Evolutionary conservation across 2,329 filamentous ascomycete genomes (phyloP).

Genomic region (Pestalotiopsis sp.): DNA sequence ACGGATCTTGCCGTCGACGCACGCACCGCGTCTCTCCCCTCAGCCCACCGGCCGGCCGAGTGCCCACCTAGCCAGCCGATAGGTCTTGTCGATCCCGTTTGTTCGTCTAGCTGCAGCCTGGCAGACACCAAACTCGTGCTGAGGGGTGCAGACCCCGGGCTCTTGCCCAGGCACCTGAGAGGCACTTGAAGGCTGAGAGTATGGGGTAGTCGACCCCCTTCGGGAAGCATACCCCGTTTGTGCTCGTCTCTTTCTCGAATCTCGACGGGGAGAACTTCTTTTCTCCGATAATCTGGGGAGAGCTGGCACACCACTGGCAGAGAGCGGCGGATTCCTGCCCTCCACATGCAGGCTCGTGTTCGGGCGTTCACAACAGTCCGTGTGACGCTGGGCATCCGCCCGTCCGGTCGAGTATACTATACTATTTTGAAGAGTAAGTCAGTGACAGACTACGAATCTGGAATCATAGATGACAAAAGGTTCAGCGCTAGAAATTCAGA

Average conservation of each 20-base stretch:
- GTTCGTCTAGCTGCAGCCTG: conserved; percentile 1
- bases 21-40: background rate
- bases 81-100: background rate
- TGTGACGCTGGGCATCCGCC: background rate
- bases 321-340: background rate
- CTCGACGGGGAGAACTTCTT: background rate
- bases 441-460: no score
- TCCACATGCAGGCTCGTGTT: background rate
- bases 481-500: no score
- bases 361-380: background rate
- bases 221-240: background rate
- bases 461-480: no score
- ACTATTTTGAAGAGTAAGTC: background rate
- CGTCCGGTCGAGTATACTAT: background rate
- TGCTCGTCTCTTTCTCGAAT: background rate
- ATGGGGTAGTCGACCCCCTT: conserved; percentile 5
- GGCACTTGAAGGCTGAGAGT: background rate
- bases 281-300: background rate
- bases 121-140: background rate
- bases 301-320: background rate
- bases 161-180: background rate
- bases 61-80: background rate
- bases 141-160: background rate
- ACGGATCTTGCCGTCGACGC: background rate
- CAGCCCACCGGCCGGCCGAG: conserved; percentile 1